Evolutionary conservation across 768 basidiomycete species (phyloP), one percentile per base, ranked within the genome.

Genomic region (Butyriboletus loyo): DNA sequence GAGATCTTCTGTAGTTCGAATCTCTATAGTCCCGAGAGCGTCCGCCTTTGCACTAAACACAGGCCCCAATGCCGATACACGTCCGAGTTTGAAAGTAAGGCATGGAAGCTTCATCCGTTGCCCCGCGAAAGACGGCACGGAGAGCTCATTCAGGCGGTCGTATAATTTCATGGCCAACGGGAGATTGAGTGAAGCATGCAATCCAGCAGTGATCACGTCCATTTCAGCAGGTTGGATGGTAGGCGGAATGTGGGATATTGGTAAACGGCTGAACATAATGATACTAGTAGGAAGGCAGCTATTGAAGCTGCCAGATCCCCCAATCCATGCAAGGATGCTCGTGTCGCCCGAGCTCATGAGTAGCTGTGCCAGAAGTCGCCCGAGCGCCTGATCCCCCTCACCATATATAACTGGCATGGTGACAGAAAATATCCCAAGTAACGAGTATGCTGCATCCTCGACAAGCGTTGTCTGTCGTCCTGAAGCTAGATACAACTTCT

Each of bases 401-500:
- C 59, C 58, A 28, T 60, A 60, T 7, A 56, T 9, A 3, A 56
- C 4, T 3, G 58, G 48, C 30, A 60, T 34, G 24, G 45, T 13
- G 2, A 21, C 6, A 2, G 58, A 56, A 22, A 53, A 60, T 9
- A 53, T 53, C 3, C 58, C 58, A 7, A 60, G 48, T 1, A 60
- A 11, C 0, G 51, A 56, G 30, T 59, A 59, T 3, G 58, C 59
- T 19, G 49, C 32, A 17, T 60, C 58, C 32, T 60, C 58, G 7
- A 35, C 14, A 5, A 19, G 30, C 4, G 53, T 52, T 8, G 57
- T 59, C 15, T 55, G 13, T 5, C 57, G 53, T 22, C 1, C 8
- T 1, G 58, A 58, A 25, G 58, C 56, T 1, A 56, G 22, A 25
- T 31, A 34, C 13, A 57, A 19, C 38, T 51, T 57, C 6, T 51